Evolutionary conservation across 495 filamentous ascomycete genomes (phyloP).

Genomic region (Talaromyces liani): DNA sequence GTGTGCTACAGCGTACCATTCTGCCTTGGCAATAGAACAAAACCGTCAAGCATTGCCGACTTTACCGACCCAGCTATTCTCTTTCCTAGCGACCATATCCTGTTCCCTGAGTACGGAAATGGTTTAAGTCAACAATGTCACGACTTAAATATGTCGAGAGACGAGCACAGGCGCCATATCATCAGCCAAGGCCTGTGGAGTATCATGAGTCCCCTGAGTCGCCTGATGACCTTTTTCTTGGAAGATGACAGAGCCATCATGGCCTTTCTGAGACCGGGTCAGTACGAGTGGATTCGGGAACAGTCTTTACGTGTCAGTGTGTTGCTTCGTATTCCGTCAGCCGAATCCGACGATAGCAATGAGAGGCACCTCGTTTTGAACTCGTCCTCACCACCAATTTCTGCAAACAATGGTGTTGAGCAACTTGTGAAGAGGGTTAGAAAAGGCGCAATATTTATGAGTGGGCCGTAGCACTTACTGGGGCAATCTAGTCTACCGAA

Average conservation of each 20-base stretch:
- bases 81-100: not conserved
- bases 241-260: not conserved
- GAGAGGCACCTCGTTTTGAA: not conserved
- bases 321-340: not conserved
- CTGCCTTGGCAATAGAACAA: not conserved
- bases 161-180: not conserved
- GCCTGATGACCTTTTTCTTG: not conserved
- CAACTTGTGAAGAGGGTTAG: not conserved
- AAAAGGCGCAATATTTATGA: not conserved
- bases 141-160: not conserved
- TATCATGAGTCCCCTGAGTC: not conserved
- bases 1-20: not conserved
- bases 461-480: not conserved
- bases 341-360: not conserved
- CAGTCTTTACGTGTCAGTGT: not conserved
- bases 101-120: not conserved
- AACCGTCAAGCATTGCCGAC: not conserved
- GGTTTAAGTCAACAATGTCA: not conserved
- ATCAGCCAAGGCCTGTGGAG: not conserved
- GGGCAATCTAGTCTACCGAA: too few species aligned
- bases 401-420: not conserved
- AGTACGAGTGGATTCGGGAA: not conserved
- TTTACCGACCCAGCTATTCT: not conserved
- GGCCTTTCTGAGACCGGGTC: not conserved
- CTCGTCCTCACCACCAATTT: not conserved